Evolutionary conservation across 306 rosid species (phyloP), one percentile per base, ranked within the genome.

Genomic region (Vigna reflexopilosa): DNA sequence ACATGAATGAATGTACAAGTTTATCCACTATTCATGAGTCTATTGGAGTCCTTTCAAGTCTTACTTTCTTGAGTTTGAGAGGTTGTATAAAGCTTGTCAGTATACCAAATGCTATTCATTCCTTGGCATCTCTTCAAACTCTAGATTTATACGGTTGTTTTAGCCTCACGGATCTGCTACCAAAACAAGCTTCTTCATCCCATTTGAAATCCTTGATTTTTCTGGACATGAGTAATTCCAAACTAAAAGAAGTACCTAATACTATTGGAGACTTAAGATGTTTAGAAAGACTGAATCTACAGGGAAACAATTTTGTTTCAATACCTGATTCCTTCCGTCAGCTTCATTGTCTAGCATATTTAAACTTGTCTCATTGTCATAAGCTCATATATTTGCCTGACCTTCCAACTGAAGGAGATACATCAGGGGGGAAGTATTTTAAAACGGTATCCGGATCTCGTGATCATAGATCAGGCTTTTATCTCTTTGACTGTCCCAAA

Each of bases 361-460:
- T 40, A 40, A 40, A 40, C 45, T 40, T 40, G 45, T 40, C 45
- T 40, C 34, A 34, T 38, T 72, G 77, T 6, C 14, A 7, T 6
- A 0, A 19, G 9, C 66, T 72, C 20, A 0, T 0, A 32, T 0
- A 0, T 11, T 19, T 54, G 7, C 38, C 64, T 0, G 0, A 0
- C 8, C 76, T 72, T 14, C 65, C 65, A 72, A 34, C 0, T 1
- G 0, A 1, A 2, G 40, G 20, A 19, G 38, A 15, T 17, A 6
- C 15, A 55, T 36, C 20, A 6, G 66, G n/a, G 14, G 77, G 66
- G 22, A 55, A 14, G 22, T 72, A 55, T 38, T 72, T 54, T 38
- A 36, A 36, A 38, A 55, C 6, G 1, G 77, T 19, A 19, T 54
- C 66, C 0, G 38, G 20, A 54, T 54, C 65, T 12, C 38, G 20